Evolutionary conservation across 2,329 filamentous ascomycete species (phyloP).

Genomic region (Cordyceps tenuipes): DNA sequence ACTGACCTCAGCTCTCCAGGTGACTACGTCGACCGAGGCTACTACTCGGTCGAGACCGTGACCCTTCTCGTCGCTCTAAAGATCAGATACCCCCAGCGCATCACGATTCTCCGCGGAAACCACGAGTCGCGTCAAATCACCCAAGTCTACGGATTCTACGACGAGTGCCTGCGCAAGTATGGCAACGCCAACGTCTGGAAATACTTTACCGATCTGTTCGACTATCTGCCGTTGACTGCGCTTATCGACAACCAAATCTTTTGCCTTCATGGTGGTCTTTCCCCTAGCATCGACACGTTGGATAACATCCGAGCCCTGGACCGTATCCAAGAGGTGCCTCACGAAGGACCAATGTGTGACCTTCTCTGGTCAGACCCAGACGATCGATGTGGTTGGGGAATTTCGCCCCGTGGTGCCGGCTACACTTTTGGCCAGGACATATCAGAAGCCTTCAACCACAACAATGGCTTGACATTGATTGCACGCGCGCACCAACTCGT

Average conservation of each 20-base stretch:
- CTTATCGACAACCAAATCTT: conserved; percentile 99
- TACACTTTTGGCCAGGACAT: conserved; percentile 97
- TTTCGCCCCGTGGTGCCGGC: conserved; percentile 86
- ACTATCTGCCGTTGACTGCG: conserved; percentile 91
- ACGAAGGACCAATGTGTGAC: conserved; percentile 98
- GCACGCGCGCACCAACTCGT: conserved; percentile 96
- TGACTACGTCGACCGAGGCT: conserved; percentile 95
- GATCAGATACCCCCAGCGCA: conserved; percentile 88
- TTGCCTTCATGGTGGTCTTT: conserved; percentile 93
- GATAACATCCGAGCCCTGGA: conserved; percentile 94
- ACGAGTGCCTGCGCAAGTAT: conserved; percentile 95
- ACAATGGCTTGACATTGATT: conserved; percentile 93
- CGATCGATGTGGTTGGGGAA: conserved; percentile 92
- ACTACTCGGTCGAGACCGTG: conserved; percentile 98
- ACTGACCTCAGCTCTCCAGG: conserved; percentile 39
- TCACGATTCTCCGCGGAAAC: conserved; percentile 94
- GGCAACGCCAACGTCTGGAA: conserved; percentile 99
- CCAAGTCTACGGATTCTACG: conserved; percentile 98
- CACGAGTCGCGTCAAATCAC: conserved; percentile 97
- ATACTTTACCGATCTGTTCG: conserved; percentile 99
- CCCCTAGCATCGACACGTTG: conserved; percentile 89
- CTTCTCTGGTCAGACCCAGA: conserved; percentile 97
- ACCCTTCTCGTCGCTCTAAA: conserved; percentile 96
- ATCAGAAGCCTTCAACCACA: conserved; percentile 97
- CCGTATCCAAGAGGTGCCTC: conserved; percentile 95